phyloP scores from a whole-genome alignment of 2,329 filamentous ascomycete genomes.

The Cordyceps fumosorosea region DNA sequence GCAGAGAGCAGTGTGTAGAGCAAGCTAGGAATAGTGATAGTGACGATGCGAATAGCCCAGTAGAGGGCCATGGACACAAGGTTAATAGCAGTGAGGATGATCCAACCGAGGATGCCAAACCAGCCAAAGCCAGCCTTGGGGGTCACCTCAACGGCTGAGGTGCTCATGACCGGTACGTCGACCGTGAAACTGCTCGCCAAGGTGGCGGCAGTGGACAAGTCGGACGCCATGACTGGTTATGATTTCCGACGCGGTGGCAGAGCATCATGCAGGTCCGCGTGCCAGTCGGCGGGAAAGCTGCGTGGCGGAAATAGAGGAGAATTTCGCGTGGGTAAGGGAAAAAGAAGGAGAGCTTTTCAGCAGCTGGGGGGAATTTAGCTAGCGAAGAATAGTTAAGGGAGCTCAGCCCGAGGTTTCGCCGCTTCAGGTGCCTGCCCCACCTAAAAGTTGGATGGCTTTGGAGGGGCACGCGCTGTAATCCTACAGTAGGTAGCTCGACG shows the following conservation, averaged over 20 bases:
- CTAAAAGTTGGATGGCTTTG: slow-evolving; percentile 8
- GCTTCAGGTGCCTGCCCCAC: slow-evolving; percentile 4
- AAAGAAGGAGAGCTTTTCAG: neutral
- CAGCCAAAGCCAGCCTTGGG: slow-evolving; percentile 42
- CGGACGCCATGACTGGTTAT: slow-evolving; percentile 35
- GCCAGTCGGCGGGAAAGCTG: slow-evolving; percentile 4
- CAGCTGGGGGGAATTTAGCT: neutral
- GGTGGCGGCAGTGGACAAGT: slow-evolving; percentile 31
- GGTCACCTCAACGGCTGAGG: slow-evolving; percentile 27
- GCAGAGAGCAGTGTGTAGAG: slow-evolving; percentile 87
- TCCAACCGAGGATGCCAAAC: slow-evolving; percentile 50
- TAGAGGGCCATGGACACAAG: slow-evolving; percentile 57
- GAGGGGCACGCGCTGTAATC: slow-evolving; percentile 8
- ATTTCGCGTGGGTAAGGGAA: slow-evolving; percentile 14
- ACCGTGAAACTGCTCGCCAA: slow-evolving; percentile 25
- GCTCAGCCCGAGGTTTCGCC: slow-evolving; percentile 12
- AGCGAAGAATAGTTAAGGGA: neutral
- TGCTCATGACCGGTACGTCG: slow-evolving; percentile 32
- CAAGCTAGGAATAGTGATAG: slow-evolving; percentile 82
- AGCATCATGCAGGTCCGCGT: slow-evolving; percentile 30
- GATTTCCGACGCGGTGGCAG: slow-evolving; percentile 24
- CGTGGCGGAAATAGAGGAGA: slow-evolving; percentile 2
- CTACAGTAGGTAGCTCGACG: neutral
- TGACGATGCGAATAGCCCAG: slow-evolving; percentile 77
- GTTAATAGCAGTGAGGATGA: slow-evolving; percentile 50